Base-by-base conservation (phyloP, 2,329 filamentous ascomycete genomes). In the Aspergillus neotritici region DNA sequence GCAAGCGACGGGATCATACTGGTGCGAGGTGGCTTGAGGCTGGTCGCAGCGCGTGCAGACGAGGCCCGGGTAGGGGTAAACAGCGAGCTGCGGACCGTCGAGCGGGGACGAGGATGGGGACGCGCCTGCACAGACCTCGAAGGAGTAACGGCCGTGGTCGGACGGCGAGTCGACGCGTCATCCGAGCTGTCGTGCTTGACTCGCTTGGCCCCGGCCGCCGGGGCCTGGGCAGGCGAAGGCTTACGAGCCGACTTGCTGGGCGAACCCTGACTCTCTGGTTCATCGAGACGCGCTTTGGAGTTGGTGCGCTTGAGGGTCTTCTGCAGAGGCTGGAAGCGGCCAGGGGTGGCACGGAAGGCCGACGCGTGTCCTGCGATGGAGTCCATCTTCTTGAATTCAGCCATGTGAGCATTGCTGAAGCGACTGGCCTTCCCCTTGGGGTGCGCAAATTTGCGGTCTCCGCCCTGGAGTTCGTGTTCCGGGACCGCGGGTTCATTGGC, bases 331-430 rank as follows among this genome's bases (percentile, higher is more conserved):
- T 67, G 62, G 49, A 67, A 64, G 39, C 64, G 66, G 41, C 73
- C 57, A 59, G 71, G 54, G 61, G 69, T 40, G 66, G 67, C 61
- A 71, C 80, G 54, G 70, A 75, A 93, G 12, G 84, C 79, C 9
- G 90, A 94, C 7, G 88, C 76, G 62, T 96, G 90, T 49, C 83
- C 83, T 34, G 82, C 87, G 60, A 97, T 96, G 2, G 90, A 96
- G 63, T 95, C 89, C 91, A 97, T 96, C 74, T 94, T 97, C 69
- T 87, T 87, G 71, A 97, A 96, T 59, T 91, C 80, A 38, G 83
- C 82, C 79, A 87, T 85, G 63, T 97, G 91, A 31, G 80, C 82
- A 50, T 88, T 84, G 62, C 87, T 95, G 69, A 84, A 97, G 35
- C 91, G 83, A 37, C 82, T 73, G 39, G 80, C 77, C 63, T 84